Evolutionary conservation across 495 filamentous ascomycete genomes (phyloP).

Genomic region (Hypoxylon trugodes): DNA sequence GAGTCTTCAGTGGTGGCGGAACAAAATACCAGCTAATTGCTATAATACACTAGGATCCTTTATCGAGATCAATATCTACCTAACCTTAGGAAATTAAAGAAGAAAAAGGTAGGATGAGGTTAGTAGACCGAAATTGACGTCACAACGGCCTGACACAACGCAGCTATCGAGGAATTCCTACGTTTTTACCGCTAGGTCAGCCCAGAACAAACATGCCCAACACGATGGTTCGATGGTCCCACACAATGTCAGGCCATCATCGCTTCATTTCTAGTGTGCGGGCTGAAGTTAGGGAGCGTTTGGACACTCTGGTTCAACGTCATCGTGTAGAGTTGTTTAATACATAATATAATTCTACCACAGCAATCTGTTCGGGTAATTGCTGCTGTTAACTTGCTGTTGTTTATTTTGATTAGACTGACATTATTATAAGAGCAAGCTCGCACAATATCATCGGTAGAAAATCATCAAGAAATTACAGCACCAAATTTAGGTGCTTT

Average conservation of each 20-base stretch:
- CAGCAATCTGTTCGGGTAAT: too few species aligned
- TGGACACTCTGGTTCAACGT: neutral
- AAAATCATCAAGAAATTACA: neutral
- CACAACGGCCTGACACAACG: neutral
- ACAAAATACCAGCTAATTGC: too few species aligned
- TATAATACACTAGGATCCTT: too few species aligned
- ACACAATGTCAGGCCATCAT: conserved; percentile 38
- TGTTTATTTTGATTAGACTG: too few species aligned
- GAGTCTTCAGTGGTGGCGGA: too few species aligned
- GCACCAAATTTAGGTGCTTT: neutral
- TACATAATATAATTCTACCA: conserved; percentile 8
- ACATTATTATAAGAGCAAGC: too few species aligned
- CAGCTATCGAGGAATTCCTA: too few species aligned
- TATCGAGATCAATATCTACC: too few species aligned
- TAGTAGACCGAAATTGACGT: neutral
- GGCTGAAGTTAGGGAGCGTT: neutral
- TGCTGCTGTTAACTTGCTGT: too few species aligned
- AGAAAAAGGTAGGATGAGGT: too few species aligned
- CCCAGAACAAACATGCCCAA: conserved; percentile 28
- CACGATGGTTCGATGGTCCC: conserved; percentile 37
- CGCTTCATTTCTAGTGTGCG: conserved; percentile 21
- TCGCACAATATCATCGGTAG: neutral
- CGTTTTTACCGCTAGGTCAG: conserved; percentile 8
- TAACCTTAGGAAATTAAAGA: too few species aligned
- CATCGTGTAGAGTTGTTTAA: neutral